Base-by-base conservation (phyloP, 106 monocot genomes). In the Platanthera guangdongensis region DNA sequence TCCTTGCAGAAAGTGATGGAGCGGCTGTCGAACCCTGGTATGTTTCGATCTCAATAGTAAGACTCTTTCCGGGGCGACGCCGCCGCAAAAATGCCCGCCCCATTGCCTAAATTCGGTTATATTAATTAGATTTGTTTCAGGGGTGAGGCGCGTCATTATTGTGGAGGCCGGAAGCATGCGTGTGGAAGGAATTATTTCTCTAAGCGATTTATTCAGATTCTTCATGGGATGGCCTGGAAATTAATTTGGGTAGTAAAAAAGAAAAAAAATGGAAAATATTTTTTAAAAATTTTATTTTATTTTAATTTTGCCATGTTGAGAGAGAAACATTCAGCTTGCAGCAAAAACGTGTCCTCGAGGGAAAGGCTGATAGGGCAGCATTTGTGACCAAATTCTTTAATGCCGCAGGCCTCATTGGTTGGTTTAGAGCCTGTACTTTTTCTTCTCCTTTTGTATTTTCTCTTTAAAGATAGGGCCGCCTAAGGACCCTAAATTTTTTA, bases 1-100 rank as follows among this genome's bases (percentile, higher is more conserved):
- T 14, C 91, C 21, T 78, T 97, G 76, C 82, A 83, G 52, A 89
- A 89, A 75, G 97, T 97, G 78, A 93, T 97, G 86, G 97, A 97
- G 75, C 77, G 91, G 75, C 74, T 97, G 84, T 80, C 94, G 30
- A 90, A 79, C 72, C 97, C 97, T 51, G 97, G 97, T 94, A 79
- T 62, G 13, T 19, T 19, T 62, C n/a, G 1, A 53, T 10, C 3
- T 53, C 53, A 14, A 10, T 10, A 14, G 14, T 10, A 53, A 10
- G 53, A 14, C 53, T 53, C 12, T 10, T 10, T 8, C 14, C 14
- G 3, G 14, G 8, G 53, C 4, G 14, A 10, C 53, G 14, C 0
- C 3, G 4, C 53, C 8, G 53, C 14, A 8, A 10, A 10, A 10
- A 10, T 53, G 53, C 8, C 8, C 8, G 12, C 53, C 14, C 14